Base-by-base conservation (phyloP, 139 green algal genomes). In the Dunaliella primolecta region DNA sequence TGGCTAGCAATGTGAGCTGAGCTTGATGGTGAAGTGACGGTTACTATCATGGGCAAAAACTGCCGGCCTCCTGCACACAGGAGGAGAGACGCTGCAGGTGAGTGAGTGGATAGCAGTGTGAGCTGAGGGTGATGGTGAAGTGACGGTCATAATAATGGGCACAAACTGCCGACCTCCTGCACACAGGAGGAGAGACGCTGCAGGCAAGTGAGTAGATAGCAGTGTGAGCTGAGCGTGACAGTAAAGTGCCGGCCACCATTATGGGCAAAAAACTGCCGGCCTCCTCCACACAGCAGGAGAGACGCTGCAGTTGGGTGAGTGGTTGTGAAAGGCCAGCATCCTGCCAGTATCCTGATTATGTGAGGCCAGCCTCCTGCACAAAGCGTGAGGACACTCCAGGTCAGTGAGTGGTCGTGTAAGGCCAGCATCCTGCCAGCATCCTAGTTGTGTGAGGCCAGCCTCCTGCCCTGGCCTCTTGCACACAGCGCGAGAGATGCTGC, bases 61-160 rank as follows among this genome's bases (percentile, higher is more conserved):
- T 23, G 79, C 82, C 30, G 84, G 84, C 29, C 76, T 92, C 83
- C 84, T 92, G 75, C 86, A 85, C 1, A 75, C 84, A 35, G 84
- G 84, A 29, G 74, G 74, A 11, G 88, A 87, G 55, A 86, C 88
- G 11, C 79, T 91, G 0, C 24, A 36, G 75, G 75, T 80, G 75
- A 38, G 75, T 23, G 7, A 15, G 46, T 15, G 15, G 46, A 7
- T 64, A 15, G 46, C 46, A 25, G 46, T 64, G 46, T 64, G 46
- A 25, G 46, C 46, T n/a, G n/a, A n/a, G n/a, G n/a, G n/a, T n/a
- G n/a, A 80, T 20, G 75, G 86, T 36, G 84, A 83, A 33, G n/a
- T 87, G 81, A 36, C 81, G 46, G 89, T n/a, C n/a, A n/a, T n/a
- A n/a, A n/a, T n/a, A n/a, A n/a, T n/a, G n/a, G n/a, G n/a, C n/a